A percentile compares a stretch with the other conserved stretches of the same genome.
These are phyloP conservation scores for Penicillium ucsense DNA, from an alignment of 495 filamentous ascomycete species.

Conservation along the genomic window DNA sequence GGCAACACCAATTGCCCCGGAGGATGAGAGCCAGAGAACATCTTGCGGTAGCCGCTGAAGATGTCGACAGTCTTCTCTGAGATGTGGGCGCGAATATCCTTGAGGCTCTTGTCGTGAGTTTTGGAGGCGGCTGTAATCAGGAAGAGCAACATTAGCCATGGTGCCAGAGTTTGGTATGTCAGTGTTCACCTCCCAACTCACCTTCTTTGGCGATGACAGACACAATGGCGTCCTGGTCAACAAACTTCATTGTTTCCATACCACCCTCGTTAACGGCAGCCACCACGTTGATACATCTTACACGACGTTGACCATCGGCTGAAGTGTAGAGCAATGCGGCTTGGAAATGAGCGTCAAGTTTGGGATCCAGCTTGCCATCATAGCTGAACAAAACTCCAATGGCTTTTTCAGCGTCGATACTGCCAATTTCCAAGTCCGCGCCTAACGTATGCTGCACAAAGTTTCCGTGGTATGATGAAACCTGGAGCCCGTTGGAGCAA, in stretches of 20 bases:
- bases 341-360: slow-evolving; percentile 97
- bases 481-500: slow-evolving; percentile 92
- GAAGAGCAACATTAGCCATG: neutral
- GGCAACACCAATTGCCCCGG: slow-evolving; percentile 91
- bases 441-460: slow-evolving; percentile 91
- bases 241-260: slow-evolving; percentile 75
- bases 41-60: slow-evolving; percentile 85
- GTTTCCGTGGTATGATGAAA: slow-evolving; percentile 89
- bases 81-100: slow-evolving; percentile 75
- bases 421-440: slow-evolving; percentile 90
- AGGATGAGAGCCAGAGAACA: slow-evolving; percentile 75
- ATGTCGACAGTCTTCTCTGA: slow-evolving; percentile 94
- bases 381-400: slow-evolving; percentile 89
- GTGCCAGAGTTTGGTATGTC: neutral
- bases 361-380: slow-evolving; percentile 92
- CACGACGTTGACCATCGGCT: slow-evolving; percentile 76
- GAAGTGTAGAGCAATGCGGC: slow-evolving; percentile 91
- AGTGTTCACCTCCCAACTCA: slow-evolving; percentile 15
- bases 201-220: slow-evolving; percentile 83
- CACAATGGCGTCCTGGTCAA: slow-evolving; percentile 91
- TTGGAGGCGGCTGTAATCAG: slow-evolving; percentile 55
- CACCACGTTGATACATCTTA: slow-evolving; percentile 87
- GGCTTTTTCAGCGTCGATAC: slow-evolving; percentile 88
- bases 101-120: slow-evolving; percentile 68
- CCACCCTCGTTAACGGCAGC: slow-evolving; percentile 80